Percentiles rank a stretch among this genome's conserved stretches.
These are phyloP conservation scores for Lachancea lanzarotensis DNA, from an alignment of 805 yeast genomes.

Conservation along the genomic window DNA sequence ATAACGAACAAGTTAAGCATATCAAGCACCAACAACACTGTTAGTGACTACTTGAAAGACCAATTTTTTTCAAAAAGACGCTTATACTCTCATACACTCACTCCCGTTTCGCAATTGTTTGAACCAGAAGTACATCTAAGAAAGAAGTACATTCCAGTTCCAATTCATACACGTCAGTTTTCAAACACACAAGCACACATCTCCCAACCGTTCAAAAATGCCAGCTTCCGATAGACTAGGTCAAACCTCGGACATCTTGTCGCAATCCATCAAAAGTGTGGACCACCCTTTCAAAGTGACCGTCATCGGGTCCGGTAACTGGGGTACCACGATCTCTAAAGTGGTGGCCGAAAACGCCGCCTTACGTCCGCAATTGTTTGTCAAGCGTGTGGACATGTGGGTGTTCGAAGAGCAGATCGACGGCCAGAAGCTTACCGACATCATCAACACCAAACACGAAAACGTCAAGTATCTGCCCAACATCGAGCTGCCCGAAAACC, in stretches of 20 bases:
- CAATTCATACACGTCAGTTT: neutral
- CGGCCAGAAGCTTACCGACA: slow-evolving; percentile 79
- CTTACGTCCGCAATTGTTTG: slow-evolving; percentile 65
- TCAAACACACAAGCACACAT: neutral
- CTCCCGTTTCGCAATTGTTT: too few relatives aligned
- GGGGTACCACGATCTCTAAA: slow-evolving; percentile 98
- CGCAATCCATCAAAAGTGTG: slow-evolving; percentile 18
- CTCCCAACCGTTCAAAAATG: slow-evolving; percentile 8
- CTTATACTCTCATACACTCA: too few relatives aligned
- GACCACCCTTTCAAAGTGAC: slow-evolving; percentile 47
- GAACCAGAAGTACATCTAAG: neutral
- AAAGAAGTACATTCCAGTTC: neutral
- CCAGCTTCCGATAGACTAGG: slow-evolving; percentile 30
- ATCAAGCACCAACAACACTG: too few relatives aligned
- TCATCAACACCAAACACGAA: slow-evolving; percentile 85
- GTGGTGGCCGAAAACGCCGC: slow-evolving; percentile 84
- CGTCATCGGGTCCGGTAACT: slow-evolving; percentile 93
- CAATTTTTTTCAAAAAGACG: too few relatives aligned
- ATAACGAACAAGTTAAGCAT: too few relatives aligned
- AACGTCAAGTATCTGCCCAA: slow-evolving; percentile 93
- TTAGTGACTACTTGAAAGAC: too few relatives aligned
- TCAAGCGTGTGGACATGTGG: slow-evolving; percentile 86
- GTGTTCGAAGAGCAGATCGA: slow-evolving; percentile 80
- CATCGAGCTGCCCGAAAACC: slow-evolving; percentile 76
- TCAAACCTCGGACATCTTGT: slow-evolving; percentile 26